Conservation (phyloP, 129 eudicot species). For the Kitagawia praeruptora region DNA sequence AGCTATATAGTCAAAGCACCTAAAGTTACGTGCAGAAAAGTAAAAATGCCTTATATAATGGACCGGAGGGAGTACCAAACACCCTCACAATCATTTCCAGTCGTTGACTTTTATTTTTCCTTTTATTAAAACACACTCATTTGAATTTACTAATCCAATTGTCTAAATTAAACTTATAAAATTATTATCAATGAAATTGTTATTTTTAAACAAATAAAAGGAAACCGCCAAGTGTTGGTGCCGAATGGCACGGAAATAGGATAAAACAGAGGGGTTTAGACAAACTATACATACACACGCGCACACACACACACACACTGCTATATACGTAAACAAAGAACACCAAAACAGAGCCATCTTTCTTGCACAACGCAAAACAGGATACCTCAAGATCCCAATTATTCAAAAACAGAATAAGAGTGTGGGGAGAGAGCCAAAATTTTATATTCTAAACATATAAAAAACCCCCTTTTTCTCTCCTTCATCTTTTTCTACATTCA, state of each 20-base stretch:
- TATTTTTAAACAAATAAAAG: too few species aligned
- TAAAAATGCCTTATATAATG: too few species aligned
- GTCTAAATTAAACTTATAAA: background rate
- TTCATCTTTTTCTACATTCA: constrained; percentile 5
- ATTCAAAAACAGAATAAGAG: background rate
- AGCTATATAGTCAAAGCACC: too few species aligned
- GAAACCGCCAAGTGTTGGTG: constrained; percentile 29
- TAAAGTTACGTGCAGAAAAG: too few species aligned
- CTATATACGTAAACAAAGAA: background rate
- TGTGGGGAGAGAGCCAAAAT: constrained; percentile 2
- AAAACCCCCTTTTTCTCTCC: constrained; percentile 8
- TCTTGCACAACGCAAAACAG: background rate
- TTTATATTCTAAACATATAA: background rate
- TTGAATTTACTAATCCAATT: too few species aligned
- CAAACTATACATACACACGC: background rate
- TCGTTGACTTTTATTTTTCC: too few species aligned
- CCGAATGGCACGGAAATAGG: constrained; percentile 34
- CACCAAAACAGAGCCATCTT: background rate
- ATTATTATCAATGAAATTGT: too few species aligned
- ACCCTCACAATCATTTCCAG: too few species aligned
- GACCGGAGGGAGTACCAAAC: too few species aligned
- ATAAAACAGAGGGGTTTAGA: background rate
- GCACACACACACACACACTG: too few species aligned
- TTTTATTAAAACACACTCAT: too few species aligned
- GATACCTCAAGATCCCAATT: background rate